phyloP scores from a whole-genome alignment of 495 filamentous ascomycete genomes.

The Hypoxylon intermedium region DNA sequence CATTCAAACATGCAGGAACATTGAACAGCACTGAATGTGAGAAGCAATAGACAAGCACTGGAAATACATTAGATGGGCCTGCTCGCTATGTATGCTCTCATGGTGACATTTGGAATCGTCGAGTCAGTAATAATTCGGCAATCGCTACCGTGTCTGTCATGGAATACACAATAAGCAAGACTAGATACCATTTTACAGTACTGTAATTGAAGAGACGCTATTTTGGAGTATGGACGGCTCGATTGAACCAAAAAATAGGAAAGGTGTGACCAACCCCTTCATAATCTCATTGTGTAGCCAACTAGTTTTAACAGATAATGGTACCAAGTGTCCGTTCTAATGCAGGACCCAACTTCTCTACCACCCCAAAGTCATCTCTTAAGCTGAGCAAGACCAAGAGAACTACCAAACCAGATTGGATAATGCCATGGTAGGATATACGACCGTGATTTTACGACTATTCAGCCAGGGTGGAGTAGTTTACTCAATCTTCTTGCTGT shows the following conservation, averaged over 20 bases:
- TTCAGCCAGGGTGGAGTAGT: slow-evolving; percentile 1
- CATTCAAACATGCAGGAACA: too few relatives aligned
- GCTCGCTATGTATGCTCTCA: too few relatives aligned
- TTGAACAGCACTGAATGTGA: too few relatives aligned
- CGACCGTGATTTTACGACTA: not conserved
- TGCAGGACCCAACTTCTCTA: too few relatives aligned
- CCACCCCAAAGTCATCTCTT: not conserved
- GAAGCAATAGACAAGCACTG: too few relatives aligned
- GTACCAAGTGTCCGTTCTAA: too few relatives aligned
- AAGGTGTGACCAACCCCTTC: slow-evolving; percentile 19
- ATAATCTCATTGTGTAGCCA: slow-evolving; percentile 14
- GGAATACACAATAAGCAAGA: too few relatives aligned
- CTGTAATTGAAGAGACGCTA: slow-evolving; percentile 25
- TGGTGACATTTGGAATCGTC: too few relatives aligned
- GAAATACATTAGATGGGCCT: too few relatives aligned
- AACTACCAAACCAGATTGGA: slow-evolving; percentile 1
- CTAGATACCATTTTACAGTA: slow-evolving; percentile 1
- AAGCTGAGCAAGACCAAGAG: not conserved
- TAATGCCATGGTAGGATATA: not conserved
- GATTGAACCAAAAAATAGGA: slow-evolving; percentile 26
- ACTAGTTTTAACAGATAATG: not conserved
- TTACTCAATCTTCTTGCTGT: slow-evolving; percentile 39
- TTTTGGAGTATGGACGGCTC: slow-evolving; percentile 27
- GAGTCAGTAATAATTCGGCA: too few relatives aligned
- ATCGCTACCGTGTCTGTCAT: too few relatives aligned